Conservation (phyloP, 768 basidiomycete genomes). For the Lactarius psammicola region DNA sequence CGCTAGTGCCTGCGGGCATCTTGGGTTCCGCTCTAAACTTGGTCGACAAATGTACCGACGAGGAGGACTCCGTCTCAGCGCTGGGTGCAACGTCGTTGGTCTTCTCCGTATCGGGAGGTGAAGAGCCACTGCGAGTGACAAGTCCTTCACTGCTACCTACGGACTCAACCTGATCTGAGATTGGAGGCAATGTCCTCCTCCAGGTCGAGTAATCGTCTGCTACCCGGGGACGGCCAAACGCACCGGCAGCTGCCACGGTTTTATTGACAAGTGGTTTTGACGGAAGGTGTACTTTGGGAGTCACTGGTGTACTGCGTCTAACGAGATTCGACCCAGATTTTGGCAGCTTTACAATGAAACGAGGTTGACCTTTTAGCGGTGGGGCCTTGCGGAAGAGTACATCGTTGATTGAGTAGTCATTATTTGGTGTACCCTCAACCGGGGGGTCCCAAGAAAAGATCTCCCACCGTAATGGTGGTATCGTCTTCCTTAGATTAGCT, state of each 20-base stretch:
- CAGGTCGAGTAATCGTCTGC: conserved; percentile 41
- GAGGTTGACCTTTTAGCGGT: conserved; percentile 36
- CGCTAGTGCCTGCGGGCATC: conserved; percentile 67
- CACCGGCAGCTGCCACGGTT: conserved; percentile 20
- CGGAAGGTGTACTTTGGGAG: conserved; percentile 44
- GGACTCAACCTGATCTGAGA: conserved; percentile 27
- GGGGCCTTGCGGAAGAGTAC: conserved; percentile 54
- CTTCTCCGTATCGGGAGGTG: conserved; percentile 53
- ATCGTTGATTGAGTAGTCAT: conserved; percentile 64
- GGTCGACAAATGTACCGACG: conserved; percentile 28
- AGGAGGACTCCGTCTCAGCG: conserved; percentile 38
- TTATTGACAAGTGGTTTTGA: conserved; percentile 28
- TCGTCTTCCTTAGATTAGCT: conserved; percentile 41
- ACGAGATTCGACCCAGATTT: conserved; percentile 20
- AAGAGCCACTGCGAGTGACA: conserved; percentile 63
- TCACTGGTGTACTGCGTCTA: conserved; percentile 19
- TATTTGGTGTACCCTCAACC: conserved; percentile 57
- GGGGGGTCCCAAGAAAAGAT: conserved; percentile 72
- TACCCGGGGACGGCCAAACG: conserved; percentile 36
- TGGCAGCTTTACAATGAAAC: conserved; percentile 42
- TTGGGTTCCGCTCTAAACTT: conserved; percentile 61
- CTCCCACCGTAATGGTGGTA: conserved; percentile 52
- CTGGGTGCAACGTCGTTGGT: conserved; percentile 35
- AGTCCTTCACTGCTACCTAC: conserved; percentile 36
- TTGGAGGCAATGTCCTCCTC: conserved; percentile 37